phyloP scores from a whole-genome alignment of 2,329 filamentous ascomycete species.

The Paracamarosporium sp. region DNA sequence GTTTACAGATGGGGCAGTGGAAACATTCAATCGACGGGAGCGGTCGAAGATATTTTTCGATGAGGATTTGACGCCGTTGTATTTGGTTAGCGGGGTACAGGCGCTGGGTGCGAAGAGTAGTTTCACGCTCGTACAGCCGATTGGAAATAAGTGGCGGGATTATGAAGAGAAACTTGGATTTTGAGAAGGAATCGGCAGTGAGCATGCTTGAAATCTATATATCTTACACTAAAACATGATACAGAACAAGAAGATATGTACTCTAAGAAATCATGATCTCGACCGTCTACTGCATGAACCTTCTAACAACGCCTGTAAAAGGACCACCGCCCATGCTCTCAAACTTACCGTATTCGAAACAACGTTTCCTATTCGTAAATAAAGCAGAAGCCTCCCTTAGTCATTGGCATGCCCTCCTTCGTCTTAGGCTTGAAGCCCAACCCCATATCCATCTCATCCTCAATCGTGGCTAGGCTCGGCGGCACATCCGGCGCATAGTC shows the following conservation, averaged over 20 bases:
- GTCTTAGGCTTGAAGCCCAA: constrained; percentile 7
- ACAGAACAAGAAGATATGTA: too few relatives aligned
- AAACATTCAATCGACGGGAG: constrained; percentile 54
- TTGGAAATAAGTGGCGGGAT: constrained; percentile 23
- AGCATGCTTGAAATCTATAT: background rate
- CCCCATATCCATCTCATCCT: constrained; percentile 9
- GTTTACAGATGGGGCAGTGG: constrained; percentile 51
- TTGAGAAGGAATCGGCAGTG: background rate
- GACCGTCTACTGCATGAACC: too few relatives aligned
- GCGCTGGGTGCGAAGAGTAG: constrained; percentile 43
- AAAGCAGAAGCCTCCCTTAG: constrained; percentile 4
- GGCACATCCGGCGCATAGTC: constrained; percentile 10
- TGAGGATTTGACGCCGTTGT: constrained; percentile 54
- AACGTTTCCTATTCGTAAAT: constrained; percentile 3
- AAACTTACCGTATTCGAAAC: background rate
- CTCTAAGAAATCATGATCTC: too few relatives aligned
- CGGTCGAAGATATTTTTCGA: constrained; percentile 59
- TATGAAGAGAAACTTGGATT: constrained; percentile 22
- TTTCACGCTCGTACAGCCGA: constrained; percentile 53
- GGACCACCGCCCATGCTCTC: background rate
- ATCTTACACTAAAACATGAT: too few relatives aligned
- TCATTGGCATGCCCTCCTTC: constrained; percentile 6
- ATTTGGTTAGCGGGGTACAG: constrained; percentile 57
- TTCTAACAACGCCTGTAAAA: too few relatives aligned
- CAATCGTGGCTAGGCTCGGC: constrained; percentile 3